A percentile compares a stretch with the other conserved stretches of the same genome.
These are phyloP conservation scores for Peniophora sp. DNA, from an alignment of 1,284 basidiomycete genomes.

Conservation along the genomic window DNA sequence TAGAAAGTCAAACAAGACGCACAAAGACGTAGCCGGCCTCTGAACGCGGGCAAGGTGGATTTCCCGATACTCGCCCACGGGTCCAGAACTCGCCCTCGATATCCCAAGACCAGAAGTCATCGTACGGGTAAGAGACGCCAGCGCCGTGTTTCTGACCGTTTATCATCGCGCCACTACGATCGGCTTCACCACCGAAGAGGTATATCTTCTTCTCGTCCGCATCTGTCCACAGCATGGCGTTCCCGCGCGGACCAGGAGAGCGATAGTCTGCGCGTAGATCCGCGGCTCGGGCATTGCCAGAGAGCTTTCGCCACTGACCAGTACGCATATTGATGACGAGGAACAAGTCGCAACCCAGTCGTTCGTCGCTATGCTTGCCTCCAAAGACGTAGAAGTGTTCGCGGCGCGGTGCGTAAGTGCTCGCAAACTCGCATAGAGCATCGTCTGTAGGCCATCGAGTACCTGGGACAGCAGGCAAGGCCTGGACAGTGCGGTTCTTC, in stretches of 20 bases:
- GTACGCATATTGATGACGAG: constrained; percentile 12
- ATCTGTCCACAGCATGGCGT: constrained; percentile 20
- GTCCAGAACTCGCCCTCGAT: constrained; percentile 21
- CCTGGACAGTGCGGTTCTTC: constrained; percentile 17
- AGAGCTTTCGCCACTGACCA: constrained; percentile 9
- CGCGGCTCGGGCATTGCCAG: constrained; percentile 3
- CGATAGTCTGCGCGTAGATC: neutral
- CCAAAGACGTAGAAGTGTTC: constrained; percentile 12
- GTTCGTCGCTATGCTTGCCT: constrained; percentile 6
- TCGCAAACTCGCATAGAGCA: constrained; percentile 16
- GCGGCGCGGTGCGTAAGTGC: constrained; percentile 9
- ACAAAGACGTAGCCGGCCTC: constrained; percentile 25
- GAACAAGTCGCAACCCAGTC: constrained; percentile 12
- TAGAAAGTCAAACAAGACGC: neutral
- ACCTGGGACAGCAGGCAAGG: constrained; percentile 10
- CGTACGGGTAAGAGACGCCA: constrained; percentile 15
- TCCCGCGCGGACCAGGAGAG: constrained; percentile 18
- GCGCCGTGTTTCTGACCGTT: constrained; percentile 15
- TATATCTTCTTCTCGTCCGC: constrained; percentile 16
- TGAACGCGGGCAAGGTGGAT: constrained; percentile 23
- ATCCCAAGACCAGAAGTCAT: constrained; percentile 28
- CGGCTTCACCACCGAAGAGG: constrained; percentile 21
- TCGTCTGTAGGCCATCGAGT: constrained; percentile 17
- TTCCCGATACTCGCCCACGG: constrained; percentile 24
- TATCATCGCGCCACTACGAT: constrained; percentile 15